Percentiles rank a stretch among this genome's conserved stretches.
Evolutionary conservation across 192 early-diverging fungal species (phyloP).

Genomic region (Geosiphon pyriformis): DNA sequence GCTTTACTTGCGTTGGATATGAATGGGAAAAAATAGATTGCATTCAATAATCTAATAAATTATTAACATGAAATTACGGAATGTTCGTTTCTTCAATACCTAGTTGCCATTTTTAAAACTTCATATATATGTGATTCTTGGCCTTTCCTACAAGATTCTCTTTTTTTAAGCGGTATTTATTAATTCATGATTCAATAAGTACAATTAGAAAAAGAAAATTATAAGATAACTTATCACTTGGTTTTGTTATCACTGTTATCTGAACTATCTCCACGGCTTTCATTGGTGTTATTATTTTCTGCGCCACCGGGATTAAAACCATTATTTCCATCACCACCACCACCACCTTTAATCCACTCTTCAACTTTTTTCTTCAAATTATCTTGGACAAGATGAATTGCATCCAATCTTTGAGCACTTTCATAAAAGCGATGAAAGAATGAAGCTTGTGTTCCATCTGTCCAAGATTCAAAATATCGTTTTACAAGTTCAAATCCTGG

Average conservation of each 20-base stretch:
- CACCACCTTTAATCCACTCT: constrained; percentile 12
- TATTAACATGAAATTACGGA: no score
- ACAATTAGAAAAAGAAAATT: no score
- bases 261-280: not conserved
- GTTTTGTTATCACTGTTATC: not conserved
- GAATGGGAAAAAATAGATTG: no score
- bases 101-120: no score
- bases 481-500: constrained; percentile 29
- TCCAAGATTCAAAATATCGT: constrained; percentile 37
- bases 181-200: no score
- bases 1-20: no score
- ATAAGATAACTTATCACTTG: no score
- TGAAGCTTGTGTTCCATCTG: constrained; percentile 35
- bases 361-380: constrained; percentile 25
- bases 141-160: no score
- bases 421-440: constrained; percentile 37
- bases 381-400: constrained; percentile 31
- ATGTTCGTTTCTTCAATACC: no score
- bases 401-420: constrained; percentile 37
- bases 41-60: no score
- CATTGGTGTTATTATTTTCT: not conserved
- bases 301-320: not conserved
- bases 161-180: no score
- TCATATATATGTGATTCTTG: no score
- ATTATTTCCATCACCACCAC: not conserved